Evolutionary conservation across 2,329 filamentous ascomycete species (phyloP), one percentile per base, ranked within the genome.

Genomic region (Teratosphaeria nubilosa): DNA sequence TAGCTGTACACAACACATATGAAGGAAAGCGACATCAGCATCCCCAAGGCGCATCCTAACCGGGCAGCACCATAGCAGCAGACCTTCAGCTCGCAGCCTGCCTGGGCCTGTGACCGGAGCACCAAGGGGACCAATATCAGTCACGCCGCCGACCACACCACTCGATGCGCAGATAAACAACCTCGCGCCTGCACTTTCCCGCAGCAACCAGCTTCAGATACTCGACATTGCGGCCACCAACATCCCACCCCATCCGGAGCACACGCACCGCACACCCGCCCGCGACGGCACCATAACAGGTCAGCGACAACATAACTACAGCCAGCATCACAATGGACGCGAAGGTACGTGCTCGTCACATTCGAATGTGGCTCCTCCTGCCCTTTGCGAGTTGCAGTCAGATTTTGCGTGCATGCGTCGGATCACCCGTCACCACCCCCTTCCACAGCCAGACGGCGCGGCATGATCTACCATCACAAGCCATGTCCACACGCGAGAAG

Each of bases 281-380:
- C 53, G 31, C 53, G 51, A 53, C 51, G 30, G 30, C 51, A 24
- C 22, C 30, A 30, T 53, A 53, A 7, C 51, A 22, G 13, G 30
- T 54, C 53, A 54, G 9, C 41, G n/a, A 48, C n/a, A 48, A 48
- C 41, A 48, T 48, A 48, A 48, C 41, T 55, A 45, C 24, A 45
- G 54, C 34, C 34, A 57, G 59, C 56, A 60, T 59, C 59, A 63
- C 50, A 48, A 68, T 68, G 66, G 66, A 69, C 60, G 66, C 67
- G 55, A 67, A 65, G 62, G 64, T 66, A 65, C 54, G 63, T 53
- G 52, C n/a, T 22, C 56, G 51, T 57, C 55, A 45, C 54, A n/a
- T 55, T 53, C 1, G n/a, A 4, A 7, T 30, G 34, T 41, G 34
- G 34, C 34, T 20, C 16, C 51, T 56, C 54, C 52, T 45, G 31